These are phyloP conservation scores for Aschersonia sp. DNA, from an alignment of 2,329 filamentous ascomycete genomes.

Conservation along the genomic window DNA sequence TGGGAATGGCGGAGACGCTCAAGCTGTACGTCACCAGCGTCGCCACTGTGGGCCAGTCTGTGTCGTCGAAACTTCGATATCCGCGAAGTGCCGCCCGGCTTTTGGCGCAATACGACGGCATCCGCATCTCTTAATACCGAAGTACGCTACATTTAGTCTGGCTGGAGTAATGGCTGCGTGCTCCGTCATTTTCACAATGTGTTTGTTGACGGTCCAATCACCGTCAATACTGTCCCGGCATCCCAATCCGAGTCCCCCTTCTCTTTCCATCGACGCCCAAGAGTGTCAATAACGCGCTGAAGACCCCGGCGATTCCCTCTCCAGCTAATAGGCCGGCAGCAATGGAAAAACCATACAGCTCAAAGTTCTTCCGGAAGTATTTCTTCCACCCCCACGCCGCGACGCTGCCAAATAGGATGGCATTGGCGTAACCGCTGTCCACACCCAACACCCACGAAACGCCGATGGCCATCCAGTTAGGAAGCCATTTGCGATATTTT, in stretches of 20 bases:
- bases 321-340: conserved; percentile 49
- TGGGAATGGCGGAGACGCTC: too few relatives aligned
- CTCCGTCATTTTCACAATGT: background rate
- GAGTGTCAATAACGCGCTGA: conserved; percentile 35
- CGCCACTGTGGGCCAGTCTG: too few relatives aligned
- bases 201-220: background rate
- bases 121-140: too few relatives aligned
- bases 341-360: conserved; percentile 41
- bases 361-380: conserved; percentile 32
- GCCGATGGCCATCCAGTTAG: conserved; percentile 48
- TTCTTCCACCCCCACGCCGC: conserved; percentile 40
- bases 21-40: too few relatives aligned
- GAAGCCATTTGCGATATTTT: conserved; percentile 42
- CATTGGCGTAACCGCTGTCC: conserved; percentile 38
- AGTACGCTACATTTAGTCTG: too few relatives aligned
- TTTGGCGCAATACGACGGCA: too few relatives aligned
- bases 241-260: background rate
- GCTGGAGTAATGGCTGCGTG: too few relatives aligned
- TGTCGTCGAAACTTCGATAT: too few relatives aligned
- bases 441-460: conserved; percentile 44
- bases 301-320: conserved; percentile 46
- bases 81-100: too few relatives aligned
- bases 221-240: background rate
- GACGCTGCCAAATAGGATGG: conserved; percentile 41
- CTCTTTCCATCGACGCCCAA: conserved; percentile 15